Base-by-base conservation (phyloP, 352 stramenopile species). In the Lagenidium sp. region DNA sequence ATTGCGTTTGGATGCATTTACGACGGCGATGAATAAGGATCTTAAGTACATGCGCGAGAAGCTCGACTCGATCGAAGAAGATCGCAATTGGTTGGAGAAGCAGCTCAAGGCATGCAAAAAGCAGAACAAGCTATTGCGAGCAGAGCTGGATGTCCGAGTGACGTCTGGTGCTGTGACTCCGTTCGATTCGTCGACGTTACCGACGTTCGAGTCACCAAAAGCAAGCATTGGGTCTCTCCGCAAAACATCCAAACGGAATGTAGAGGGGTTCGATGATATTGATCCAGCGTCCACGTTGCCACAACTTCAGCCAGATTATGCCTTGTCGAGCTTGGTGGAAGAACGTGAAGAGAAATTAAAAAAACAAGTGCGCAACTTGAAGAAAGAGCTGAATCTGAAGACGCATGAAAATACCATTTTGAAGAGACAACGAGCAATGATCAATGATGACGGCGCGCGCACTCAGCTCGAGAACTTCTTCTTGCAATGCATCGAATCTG, bases 51-150 rank as follows among this genome's bases (percentile, higher is more conserved):
- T 97, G 78, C 87, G 91, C 35, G 85, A 95, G 35, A 95, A 96
- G 42, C 60, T 97, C 15, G 73, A 89, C 25, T 80, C 78, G 0
- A 91, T 95, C 22, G 72, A 96, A 65, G 84, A 97, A 36, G 87
- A 97, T 47, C 67, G 87, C 19, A 83, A 85, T 31, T 97, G 88
- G 87, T 63, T 97, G 10, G 82, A 94, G 43, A 91, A 93, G 26
- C 89, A 97, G 55, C 70, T 97, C 4, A 97, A 97, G 53, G 82
- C 80, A 6, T 95, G 79, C 50, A 97, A 96, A 55, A 96, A 95
- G 43, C 85, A 97, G 46, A 96, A 97, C 59, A 97, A 97, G 53
- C 47, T 97, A 20, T 60, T 95, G 24, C 77, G 77, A 18, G 78
- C 81, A 0, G 83, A 91, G 35, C 54, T 94, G 5, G 81, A 91